Percentiles rank a stretch among this genome's conserved stretches.
These are phyloP conservation scores for Chalciporus piperatus DNA, from an alignment of 768 basidiomycete species.

Conservation along the genomic window DNA sequence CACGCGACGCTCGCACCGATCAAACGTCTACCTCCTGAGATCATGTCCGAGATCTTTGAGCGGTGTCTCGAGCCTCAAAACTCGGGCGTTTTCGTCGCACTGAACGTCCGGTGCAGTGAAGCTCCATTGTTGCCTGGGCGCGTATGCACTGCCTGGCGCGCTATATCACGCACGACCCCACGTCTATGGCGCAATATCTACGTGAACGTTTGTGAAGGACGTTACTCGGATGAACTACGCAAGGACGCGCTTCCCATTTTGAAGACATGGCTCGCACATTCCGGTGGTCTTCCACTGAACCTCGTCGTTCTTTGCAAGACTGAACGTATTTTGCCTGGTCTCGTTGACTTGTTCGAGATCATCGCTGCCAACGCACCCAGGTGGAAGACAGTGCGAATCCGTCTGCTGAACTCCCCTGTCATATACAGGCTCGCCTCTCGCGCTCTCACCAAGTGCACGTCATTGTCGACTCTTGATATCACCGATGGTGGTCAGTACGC, in stretches of 20 bases:
- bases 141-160: conserved; percentile 30
- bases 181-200: conserved; percentile 24
- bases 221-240: conserved; percentile 18
- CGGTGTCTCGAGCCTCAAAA: conserved; percentile 12
- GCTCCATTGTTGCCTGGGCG: conserved; percentile 30
- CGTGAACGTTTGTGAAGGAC: conserved; percentile 19
- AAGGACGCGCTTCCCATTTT: conserved; percentile 19
- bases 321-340: conserved; percentile 19
- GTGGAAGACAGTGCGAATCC: conserved; percentile 22
- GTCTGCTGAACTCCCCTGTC: conserved; percentile 17
- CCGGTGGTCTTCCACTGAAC: conserved; percentile 20
- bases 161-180: conserved; percentile 24
- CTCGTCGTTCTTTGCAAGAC: conserved; percentile 20
- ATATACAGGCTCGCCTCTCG: conserved; percentile 11
- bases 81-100: not conserved
- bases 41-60: conserved; percentile 27
- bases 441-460: conserved; percentile 12
- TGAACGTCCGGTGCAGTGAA: not conserved
- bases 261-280: conserved; percentile 20
- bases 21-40: conserved; percentile 24
- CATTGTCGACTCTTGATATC: conserved; percentile 17
- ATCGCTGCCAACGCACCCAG: conserved; percentile 12
- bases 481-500: conserved; percentile 17
- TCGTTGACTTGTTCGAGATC: conserved; percentile 17
- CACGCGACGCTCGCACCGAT: conserved; percentile 18